Percentiles rank a stretch among this genome's conserved stretches.
phyloP scores from a whole-genome alignment of 257 asterid genomes.

The Craterostigma plantagineum region DNA sequence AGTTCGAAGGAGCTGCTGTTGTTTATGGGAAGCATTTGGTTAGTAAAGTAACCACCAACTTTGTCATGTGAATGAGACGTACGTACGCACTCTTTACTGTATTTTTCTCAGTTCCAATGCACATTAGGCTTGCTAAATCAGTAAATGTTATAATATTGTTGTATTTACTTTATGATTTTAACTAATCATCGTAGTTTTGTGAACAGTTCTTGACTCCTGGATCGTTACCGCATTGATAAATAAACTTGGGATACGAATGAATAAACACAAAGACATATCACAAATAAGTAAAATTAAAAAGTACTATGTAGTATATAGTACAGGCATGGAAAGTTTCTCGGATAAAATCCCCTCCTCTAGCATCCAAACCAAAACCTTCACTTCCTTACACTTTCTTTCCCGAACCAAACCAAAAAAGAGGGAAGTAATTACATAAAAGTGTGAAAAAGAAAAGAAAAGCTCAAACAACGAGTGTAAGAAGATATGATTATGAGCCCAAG shows the following conservation, averaged over 20 bases:
- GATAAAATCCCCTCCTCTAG: constrained; percentile 17
- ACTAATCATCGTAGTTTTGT: too few species aligned
- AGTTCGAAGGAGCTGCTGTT: constrained; percentile 61
- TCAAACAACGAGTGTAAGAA: constrained; percentile 6
- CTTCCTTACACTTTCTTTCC: constrained; percentile 3
- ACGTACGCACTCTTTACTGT: too few species aligned
- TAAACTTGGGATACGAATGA: too few species aligned
- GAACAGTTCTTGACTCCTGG: too few species aligned
- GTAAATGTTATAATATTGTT: too few species aligned
- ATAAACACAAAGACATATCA: too few species aligned
- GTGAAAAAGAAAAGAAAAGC: constrained; percentile 5
- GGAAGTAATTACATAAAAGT: constrained; percentile 3
- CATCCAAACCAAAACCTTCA: constrained; percentile 9
- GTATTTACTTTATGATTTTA: too few species aligned
- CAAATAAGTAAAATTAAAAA: not conserved
- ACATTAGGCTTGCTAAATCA: too few species aligned
- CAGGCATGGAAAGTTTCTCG: constrained; percentile 21
- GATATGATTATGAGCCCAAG: constrained; percentile 43
- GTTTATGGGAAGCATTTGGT: constrained; percentile 83
- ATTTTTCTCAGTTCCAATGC: too few species aligned
- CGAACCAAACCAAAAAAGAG: not conserved
- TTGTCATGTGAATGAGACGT: constrained; percentile 11
- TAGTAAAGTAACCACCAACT: constrained; percentile 58
- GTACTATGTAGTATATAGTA: constrained; percentile 48
- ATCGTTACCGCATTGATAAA: too few species aligned